Percentiles rank a stretch among this genome's conserved stretches.
Evolutionary conservation across 352 stramenopile genomes (phyloP).

Genomic region (Phytophthora fragariaefolia): DNA sequence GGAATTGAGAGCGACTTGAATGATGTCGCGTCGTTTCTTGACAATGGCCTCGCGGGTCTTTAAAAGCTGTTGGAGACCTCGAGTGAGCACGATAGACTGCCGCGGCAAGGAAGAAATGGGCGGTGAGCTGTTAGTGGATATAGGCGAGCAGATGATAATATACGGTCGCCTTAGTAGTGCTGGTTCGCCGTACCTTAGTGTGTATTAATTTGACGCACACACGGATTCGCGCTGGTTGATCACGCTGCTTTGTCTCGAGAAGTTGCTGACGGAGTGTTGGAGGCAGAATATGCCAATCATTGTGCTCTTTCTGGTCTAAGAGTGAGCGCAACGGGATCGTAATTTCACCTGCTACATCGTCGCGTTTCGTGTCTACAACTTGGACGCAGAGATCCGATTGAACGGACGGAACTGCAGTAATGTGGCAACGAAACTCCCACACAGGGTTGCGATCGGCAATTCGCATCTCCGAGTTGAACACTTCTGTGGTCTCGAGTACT

Average conservation of each 20-base stretch:
- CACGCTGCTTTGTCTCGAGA: constrained; percentile 47
- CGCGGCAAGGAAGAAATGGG: constrained; percentile 6
- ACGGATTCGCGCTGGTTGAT: constrained; percentile 47
- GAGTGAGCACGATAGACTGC: constrained; percentile 63
- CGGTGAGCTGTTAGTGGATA: constrained; percentile 4
- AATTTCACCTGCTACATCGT: constrained; percentile 59
- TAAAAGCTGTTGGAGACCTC: constrained; percentile 52
- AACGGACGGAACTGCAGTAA: constrained; percentile 46
- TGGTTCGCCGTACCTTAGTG: constrained; percentile 50
- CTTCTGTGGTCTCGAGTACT: constrained; percentile 7
- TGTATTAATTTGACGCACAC: constrained; percentile 53
- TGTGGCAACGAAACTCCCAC: constrained; percentile 46
- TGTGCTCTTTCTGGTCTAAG: constrained; percentile 67
- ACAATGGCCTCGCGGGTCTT: constrained; percentile 46
- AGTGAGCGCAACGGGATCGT: constrained; percentile 53
- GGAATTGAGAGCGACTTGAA: constrained; percentile 42
- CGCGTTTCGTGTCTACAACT: constrained; percentile 54
- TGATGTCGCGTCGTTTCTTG: constrained; percentile 45
- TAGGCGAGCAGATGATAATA: constrained; percentile 5
- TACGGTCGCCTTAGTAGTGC: not conserved
- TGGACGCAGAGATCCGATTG: constrained; percentile 56
- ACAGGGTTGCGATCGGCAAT: constrained; percentile 53
- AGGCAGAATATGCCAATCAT: constrained; percentile 60
- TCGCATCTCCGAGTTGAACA: constrained; percentile 44
- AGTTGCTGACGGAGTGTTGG: constrained; percentile 70